These are phyloP conservation scores for Camelina sativa DNA, from an alignment of 345 rosid genomes.

Conservation along the genomic window DNA sequence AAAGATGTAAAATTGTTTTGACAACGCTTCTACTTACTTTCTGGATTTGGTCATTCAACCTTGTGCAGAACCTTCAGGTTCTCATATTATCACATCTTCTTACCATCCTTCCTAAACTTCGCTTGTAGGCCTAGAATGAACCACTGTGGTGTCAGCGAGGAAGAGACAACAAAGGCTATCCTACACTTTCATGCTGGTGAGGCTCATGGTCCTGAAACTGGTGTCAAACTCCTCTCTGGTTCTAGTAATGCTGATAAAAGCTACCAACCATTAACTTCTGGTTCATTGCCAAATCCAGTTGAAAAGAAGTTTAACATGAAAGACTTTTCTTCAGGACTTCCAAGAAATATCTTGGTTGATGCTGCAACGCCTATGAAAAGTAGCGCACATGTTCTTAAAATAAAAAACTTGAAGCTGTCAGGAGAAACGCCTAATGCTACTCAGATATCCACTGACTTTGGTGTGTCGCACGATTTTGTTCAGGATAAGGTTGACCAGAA, in stretches of 20 bases:
- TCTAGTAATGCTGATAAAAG: slow-evolving; percentile 32
- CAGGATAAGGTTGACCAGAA: slow-evolving; percentile 31
- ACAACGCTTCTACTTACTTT: slow-evolving; percentile 17
- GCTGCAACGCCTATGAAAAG: slow-evolving; percentile 47
- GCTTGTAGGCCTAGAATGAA: slow-evolving; percentile 47
- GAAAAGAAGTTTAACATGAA: slow-evolving; percentile 29
- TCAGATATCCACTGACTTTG: slow-evolving; percentile 33
- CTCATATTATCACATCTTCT: slow-evolving; percentile 11
- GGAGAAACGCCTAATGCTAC: slow-evolving; percentile 20
- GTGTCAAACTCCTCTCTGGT: slow-evolving; percentile 28
- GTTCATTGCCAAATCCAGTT: slow-evolving; percentile 26
- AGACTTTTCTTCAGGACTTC: slow-evolving; percentile 28
- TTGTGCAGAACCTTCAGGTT: slow-evolving; percentile 5
- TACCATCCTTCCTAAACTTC: slow-evolving; percentile 33
- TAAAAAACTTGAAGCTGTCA: slow-evolving; percentile 25
- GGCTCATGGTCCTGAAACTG: slow-evolving; percentile 35
- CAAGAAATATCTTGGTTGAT: slow-evolving; percentile 30
- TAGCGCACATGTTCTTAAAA: slow-evolving; percentile 41
- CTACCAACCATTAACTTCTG: slow-evolving; percentile 30
- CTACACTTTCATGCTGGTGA: background rate
- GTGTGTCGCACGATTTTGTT: slow-evolving; percentile 12
- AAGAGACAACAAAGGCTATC: slow-evolving; percentile 35
- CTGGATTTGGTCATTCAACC: slow-evolving; percentile 15
- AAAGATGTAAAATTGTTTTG: slow-evolving; percentile 23
- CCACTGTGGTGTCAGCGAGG: slow-evolving; percentile 42